Evolutionary conservation across 1,284 basidiomycete species (phyloP).

Genomic region (Moesziomyces globuligerus): DNA sequence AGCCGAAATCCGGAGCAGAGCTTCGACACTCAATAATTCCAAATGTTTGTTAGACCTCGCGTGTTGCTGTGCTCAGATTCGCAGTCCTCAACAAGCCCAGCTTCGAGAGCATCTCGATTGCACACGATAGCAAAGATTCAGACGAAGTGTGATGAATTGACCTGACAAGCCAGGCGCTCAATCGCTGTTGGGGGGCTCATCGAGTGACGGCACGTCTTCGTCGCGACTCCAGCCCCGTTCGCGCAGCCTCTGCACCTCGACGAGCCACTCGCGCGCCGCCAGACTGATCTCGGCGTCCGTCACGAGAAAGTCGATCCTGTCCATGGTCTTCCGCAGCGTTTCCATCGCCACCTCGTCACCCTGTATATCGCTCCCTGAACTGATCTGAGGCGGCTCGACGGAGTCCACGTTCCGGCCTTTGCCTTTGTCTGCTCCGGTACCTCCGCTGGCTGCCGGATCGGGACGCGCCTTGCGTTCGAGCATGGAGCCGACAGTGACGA

Average conservation of each 20-base stretch:
- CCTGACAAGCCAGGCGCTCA: conserved; percentile 6
- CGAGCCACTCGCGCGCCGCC: conserved; percentile 28
- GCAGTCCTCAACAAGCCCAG: too few relatives aligned
- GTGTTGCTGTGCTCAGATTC: background rate
- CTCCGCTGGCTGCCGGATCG: too few relatives aligned
- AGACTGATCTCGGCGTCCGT: conserved; percentile 13
- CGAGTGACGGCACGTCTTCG: conserved; percentile 4
- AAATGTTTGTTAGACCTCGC: background rate
- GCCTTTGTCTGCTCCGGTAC: background rate
- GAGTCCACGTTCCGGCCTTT: too few relatives aligned
- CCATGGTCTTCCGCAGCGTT: conserved; percentile 16
- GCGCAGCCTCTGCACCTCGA: conserved; percentile 22
- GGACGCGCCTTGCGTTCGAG: conserved; percentile 20
- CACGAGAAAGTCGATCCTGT: conserved; percentile 20
- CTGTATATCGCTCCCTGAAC: background rate
- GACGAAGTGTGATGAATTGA: too few relatives aligned
- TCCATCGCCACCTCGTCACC: background rate
- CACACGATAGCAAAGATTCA: too few relatives aligned
- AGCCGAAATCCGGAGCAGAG: background rate
- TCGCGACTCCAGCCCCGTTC: conserved; percentile 21
- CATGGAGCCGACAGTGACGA: conserved; percentile 44
- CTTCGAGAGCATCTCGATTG: too few relatives aligned
- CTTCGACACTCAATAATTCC: too few relatives aligned
- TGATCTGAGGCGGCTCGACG: too few relatives aligned
- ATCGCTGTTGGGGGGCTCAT: conserved; percentile 4